Evolutionary conservation across 371 early-diverging fungal species (phyloP).

Genomic region (Mucor plumbeus): DNA sequence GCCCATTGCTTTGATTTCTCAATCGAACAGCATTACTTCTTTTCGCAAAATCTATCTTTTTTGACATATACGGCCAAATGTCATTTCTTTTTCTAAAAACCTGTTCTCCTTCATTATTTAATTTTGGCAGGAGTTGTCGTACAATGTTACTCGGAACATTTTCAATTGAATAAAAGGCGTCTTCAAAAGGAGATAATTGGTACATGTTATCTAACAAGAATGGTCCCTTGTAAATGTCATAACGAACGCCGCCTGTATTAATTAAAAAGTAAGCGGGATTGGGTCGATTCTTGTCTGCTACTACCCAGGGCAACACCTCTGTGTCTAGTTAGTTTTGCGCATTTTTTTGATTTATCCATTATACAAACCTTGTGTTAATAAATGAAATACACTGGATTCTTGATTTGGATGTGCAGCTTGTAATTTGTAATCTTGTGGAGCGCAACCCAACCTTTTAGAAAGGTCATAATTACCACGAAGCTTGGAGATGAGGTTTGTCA

Average conservation of each 20-base stretch:
- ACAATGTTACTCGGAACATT: conserved; percentile 31
- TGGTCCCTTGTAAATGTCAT: conserved; percentile 57
- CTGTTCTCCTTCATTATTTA: conserved; percentile 37
- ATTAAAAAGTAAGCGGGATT: conserved; percentile 50
- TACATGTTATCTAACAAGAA: conserved; percentile 58
- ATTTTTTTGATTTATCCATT: no score
- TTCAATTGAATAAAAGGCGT: conserved; percentile 46
- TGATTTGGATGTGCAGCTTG: conserved; percentile 46
- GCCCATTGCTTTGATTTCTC: conserved; percentile 1
- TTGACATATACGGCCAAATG: not conserved
- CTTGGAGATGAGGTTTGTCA: conserved; percentile 47
- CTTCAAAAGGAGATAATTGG: conserved; percentile 55
- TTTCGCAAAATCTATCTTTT: conserved; percentile 17
- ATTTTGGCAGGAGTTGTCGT: conserved; percentile 2
- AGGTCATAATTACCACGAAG: conserved; percentile 39
- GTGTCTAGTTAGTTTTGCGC: not conserved
- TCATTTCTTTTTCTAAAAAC: conserved; percentile 18
- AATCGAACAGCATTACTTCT: conserved; percentile 16
- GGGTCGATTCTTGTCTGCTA: conserved; percentile 36
- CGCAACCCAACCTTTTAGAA: conserved; percentile 52
- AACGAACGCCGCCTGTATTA: conserved; percentile 58
- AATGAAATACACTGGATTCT: conserved; percentile 44
- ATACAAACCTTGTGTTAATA: conserved; percentile 44
- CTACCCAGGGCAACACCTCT: conserved; percentile 51
- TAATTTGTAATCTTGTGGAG: conserved; percentile 59